Evolutionary conservation across 2,329 filamentous ascomycete genomes (phyloP), one percentile per base, ranked within the genome.

Genomic region (Penicillium hesseltinei): DNA sequence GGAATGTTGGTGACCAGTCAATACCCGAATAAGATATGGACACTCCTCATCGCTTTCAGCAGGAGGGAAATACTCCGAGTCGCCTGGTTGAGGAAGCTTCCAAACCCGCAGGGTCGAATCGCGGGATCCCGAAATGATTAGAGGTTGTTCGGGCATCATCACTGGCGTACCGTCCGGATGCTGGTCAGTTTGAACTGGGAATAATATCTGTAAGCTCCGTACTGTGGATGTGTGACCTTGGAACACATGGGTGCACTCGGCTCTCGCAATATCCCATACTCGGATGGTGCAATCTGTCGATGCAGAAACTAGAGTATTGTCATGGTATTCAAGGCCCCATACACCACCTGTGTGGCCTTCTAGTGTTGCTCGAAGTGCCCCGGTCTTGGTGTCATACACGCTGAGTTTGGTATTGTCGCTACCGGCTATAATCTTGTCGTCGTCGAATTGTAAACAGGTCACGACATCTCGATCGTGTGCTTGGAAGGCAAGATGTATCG

Each of bases 331-430:
- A 50, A 99, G 78, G 25, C 94, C 94, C 94, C 94, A 99, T 1
- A 99, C 94, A 44, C 94, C 94, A 33, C 94, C 94, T 73, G 97
- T 93, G 66, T 99, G 94, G 2, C 94, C 94, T 68, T 92, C 88
- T 3, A 99, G 84, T 62, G 88, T 90, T 69, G 87, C 91, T 45
- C 89, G 85, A 35, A 96, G 78, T 62, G 89, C 89, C 55, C 94
- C 94, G 0, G 92, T 97, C 76, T 94, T 94, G 15, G 93, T 97
- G 70, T 97, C 92, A 73, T 97, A 97, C 33, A 99, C 92, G 67
- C 97, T 92, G 67, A 99, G 97, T 60, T 97, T 88, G 6, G 92
- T 96, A 71, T 97, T 94, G 71, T 99, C 94, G 70, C 93, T 97
- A 23, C 94, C 94, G 1, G 94, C 97, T 65, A 99, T 84, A 65